These are phyloP conservation scores for Venturia oleaginea DNA, from an alignment of 2,329 filamentous ascomycete genomes.

Conservation along the genomic window DNA sequence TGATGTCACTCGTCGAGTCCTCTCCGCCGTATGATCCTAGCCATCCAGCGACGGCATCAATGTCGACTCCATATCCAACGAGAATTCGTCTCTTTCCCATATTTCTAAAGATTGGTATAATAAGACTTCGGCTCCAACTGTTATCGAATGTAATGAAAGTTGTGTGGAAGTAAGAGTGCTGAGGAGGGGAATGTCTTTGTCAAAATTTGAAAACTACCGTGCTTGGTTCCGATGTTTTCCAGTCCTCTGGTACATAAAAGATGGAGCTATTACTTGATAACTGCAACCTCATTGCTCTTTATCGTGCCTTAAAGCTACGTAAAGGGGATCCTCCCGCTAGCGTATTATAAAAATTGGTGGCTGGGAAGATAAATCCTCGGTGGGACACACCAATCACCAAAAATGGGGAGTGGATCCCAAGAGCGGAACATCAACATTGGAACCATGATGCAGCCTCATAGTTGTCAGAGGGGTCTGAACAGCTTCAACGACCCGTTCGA, in stretches of 20 bases:
- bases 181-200: background rate
- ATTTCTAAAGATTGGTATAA: background rate
- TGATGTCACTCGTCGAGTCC: slow-evolving; percentile 64
- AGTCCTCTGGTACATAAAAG: background rate
- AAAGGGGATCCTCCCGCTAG: background rate
- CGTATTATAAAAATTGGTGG: background rate
- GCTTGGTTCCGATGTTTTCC: background rate
- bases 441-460: background rate
- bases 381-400: background rate
- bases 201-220: background rate
- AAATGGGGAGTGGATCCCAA: background rate
- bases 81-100: slow-evolving; percentile 46
- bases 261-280: background rate
- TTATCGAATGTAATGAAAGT: background rate
- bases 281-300: background rate
- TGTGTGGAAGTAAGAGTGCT: background rate
- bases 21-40: slow-evolving; percentile 66
- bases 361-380: background rate
- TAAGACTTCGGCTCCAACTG: background rate
- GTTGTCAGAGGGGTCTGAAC: background rate
- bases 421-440: background rate
- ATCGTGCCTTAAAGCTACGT: background rate
- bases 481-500: background rate
- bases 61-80: slow-evolving; percentile 59
- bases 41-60: slow-evolving; percentile 71